These are phyloP conservation scores for Fomes fomentarius DNA, from an alignment of 1,284 basidiomycete genomes.

Conservation along the genomic window DNA sequence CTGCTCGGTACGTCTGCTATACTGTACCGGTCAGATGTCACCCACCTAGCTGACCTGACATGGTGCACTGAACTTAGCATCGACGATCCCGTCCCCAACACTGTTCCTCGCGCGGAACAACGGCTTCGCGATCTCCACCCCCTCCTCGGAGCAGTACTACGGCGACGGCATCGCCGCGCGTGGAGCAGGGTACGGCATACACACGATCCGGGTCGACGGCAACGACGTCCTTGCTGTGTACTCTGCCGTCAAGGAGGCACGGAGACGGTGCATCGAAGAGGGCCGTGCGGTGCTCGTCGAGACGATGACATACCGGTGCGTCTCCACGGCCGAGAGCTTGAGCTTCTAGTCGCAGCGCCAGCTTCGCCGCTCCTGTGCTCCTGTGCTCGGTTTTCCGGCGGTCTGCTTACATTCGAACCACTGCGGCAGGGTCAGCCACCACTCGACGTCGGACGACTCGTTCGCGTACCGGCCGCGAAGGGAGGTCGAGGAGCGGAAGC, in stretches of 20 bases:
- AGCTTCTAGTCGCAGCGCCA: too few species aligned
- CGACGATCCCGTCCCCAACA: conserved; percentile 74
- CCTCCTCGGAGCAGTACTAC: conserved; percentile 86
- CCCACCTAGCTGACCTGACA: too few species aligned
- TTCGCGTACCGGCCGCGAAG: conserved; percentile 86
- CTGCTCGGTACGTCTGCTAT: conserved; percentile 54
- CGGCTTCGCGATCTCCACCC: conserved; percentile 95
- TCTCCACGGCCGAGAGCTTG: too few species aligned
- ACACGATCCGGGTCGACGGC: conserved; percentile 91
- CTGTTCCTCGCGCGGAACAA: conserved; percentile 83
- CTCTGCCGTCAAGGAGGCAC: conserved; percentile 80
- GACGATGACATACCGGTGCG: conserved; percentile 87
- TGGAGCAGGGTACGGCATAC: conserved; percentile 93
- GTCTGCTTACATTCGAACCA: too few species aligned
- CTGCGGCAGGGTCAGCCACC: conserved; percentile 81
- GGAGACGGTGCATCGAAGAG: conserved; percentile 75
- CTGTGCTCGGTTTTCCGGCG: too few species aligned
- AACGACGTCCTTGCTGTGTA: conserved; percentile 92
- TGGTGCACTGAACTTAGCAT: conserved; percentile 42
- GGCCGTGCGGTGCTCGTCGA: conserved; percentile 88
- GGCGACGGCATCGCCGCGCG: conserved; percentile 94
- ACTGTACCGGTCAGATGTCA: too few species aligned
- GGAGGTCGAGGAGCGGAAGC: conserved; percentile 86
- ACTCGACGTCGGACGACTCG: conserved; percentile 94
- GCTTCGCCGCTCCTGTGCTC: too few species aligned